Evolutionary conservation across 345 rosid species (phyloP), one percentile per base, ranked within the genome.

Genomic region (Bruguiera parviflora): DNA sequence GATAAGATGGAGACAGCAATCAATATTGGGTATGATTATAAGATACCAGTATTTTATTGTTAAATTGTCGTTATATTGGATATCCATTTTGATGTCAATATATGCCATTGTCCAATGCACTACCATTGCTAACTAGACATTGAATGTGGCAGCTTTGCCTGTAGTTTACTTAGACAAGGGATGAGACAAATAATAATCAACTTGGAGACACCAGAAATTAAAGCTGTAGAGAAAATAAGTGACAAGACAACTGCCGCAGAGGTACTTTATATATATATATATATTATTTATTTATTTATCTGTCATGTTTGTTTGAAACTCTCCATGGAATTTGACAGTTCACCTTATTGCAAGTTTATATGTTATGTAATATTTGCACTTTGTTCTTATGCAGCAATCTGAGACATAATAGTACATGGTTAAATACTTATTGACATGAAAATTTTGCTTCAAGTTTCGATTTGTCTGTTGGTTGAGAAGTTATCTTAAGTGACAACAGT

Each of bases 1-100:
- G 98, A 94, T 78, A 94, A 94, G 78, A 89, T 94, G 97, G 98
- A 94, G 84, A 94, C 98, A 0, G 98, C 98, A 6, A 91, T 94
- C 63, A 94, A 94, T 70, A 91, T 94, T 6, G 98, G 98, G 98
- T 91, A 74, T 71, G 74, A 11, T 61, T 15, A 66, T 27, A 71
- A 3, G 28, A 56, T 20, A 43, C 37, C 37, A 33, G 13, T 24
- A 56, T 56, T 27, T 56, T 56, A 33, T 13, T 43, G 49, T 5
- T 43, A 43, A 13, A 13, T 43, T 3, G 19, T 18, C 13, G 15
- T 13, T 15, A 43, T 11, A 43, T 43, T 43, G 49, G 18, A 13
- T 13, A 11, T 43, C 47, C 47, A 43, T 43, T 58, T 66, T 49
- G 33, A 5, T 32, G 18, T 28, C 20, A 22, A 18, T 13, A 22